phyloP scores from a whole-genome alignment of 2,329 filamentous ascomycete genomes.

The Colletotrichum salicis region DNA sequence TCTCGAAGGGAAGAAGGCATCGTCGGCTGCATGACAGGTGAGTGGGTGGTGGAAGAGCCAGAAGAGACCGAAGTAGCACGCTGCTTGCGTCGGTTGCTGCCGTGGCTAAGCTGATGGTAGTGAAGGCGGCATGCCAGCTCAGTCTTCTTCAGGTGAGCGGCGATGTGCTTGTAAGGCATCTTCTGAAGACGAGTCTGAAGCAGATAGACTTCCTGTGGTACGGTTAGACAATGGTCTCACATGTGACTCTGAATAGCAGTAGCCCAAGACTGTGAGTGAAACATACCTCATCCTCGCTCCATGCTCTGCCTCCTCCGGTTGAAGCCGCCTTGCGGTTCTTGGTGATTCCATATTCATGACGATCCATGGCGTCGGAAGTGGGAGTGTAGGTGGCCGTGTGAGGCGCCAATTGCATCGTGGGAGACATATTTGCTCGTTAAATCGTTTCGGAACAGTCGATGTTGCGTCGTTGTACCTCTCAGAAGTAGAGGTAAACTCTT shows the following conservation, averaged over 20 bases:
- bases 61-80: conserved; percentile 77
- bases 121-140: conserved; percentile 88
- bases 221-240: conserved; percentile 10
- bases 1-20: conserved; percentile 63
- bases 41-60: conserved; percentile 66
- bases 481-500: conserved; percentile 16
- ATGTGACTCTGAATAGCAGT: background rate
- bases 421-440: conserved; percentile 57
- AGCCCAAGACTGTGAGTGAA: background rate
- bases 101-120: conserved; percentile 86
- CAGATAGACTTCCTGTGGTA: conserved; percentile 78
- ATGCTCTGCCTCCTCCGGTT: conserved; percentile 80
- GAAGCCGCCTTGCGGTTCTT: conserved; percentile 76
- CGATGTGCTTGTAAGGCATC: conserved; percentile 93
- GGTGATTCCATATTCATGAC: conserved; percentile 68
- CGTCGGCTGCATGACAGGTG: conserved; percentile 59
- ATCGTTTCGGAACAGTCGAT: conserved; percentile 42
- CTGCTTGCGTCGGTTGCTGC: conserved; percentile 79
- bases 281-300: conserved; percentile 85
- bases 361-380: conserved; percentile 64
- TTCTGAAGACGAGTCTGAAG: conserved; percentile 86
- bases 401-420: conserved; percentile 58
- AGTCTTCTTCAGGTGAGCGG: conserved; percentile 85
- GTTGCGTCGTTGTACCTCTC: conserved; percentile 28
- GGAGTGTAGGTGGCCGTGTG: conserved; percentile 59